Evolutionary conservation across 306 rosid species (phyloP), one percentile per base, ranked within the genome.

Genomic region (Fagus sylvatica): DNA sequence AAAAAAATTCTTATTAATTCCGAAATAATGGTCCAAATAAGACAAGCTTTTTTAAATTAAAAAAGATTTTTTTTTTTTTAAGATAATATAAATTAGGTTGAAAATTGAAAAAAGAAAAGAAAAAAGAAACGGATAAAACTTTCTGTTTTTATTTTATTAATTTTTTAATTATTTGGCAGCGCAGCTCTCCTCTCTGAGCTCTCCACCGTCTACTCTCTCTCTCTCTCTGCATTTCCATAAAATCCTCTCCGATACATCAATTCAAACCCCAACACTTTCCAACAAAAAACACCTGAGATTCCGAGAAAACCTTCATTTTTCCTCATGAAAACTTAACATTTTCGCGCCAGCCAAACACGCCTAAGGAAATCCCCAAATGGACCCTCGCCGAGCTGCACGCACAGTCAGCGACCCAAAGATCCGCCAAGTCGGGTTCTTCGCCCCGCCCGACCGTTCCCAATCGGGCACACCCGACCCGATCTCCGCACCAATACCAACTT

Each of bases 361-460:
- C n/a, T n/a, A n/a, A n/a, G n/a, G n/a, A n/a, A 46, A 46, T 71
- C 64, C 42, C 65, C 76, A 41, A 54, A 70, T 74, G 84, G 81
- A 73, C 19, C 30, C 88, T 67, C 82, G 85, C 55, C 74, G 79
- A 62, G 56, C 80, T 5, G 67, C 82, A 74, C 89, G 89, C 69
- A 79, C 85, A 34, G 89, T 82, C 61, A 80, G 65, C 53, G 89
- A 82, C 78, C 89, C 89, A 0, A 85, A 70, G 75, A 80, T 85
- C 9, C 86, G 89, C 30, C 77, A 55, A 1, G 89, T 85, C 53
- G 89, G 89, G 15, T 85, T 85, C 83, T 82, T 85, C 43, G 53
- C 87, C 6, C 78, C 83, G 16, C 84, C 91, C 0, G 87, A 75
- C 28, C 73, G 61, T 30, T 40, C 86, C 1, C 80, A 54, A 9